Percentiles rank a stretch among this genome's conserved stretches.
phyloP scores from a whole-genome alignment of 2,329 filamentous ascomycete species.

The Phaeosphaeriaceae sp. region DNA sequence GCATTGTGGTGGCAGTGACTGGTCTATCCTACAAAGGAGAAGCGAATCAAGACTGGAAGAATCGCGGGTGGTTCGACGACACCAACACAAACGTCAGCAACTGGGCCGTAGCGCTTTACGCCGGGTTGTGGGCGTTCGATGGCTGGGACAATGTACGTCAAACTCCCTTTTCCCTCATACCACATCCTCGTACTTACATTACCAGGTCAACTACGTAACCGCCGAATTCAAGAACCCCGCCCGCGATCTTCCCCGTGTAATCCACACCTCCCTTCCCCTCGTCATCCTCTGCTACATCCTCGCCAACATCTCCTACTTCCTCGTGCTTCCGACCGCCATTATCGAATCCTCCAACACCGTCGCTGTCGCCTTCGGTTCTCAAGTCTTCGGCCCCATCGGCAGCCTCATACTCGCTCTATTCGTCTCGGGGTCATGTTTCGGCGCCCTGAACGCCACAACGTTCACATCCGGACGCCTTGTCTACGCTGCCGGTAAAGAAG shows the following conservation, averaged over 20 bases:
- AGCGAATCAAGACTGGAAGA: conserved; percentile 86
- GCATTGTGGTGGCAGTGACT: conserved; percentile 87
- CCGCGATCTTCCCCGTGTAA: conserved; percentile 62
- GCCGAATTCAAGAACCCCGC: conserved; percentile 47
- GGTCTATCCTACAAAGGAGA: conserved; percentile 80
- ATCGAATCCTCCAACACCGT: conserved; percentile 68
- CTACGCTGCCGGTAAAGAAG: conserved; percentile 59
- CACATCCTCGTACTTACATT: too few species aligned
- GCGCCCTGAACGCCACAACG: conserved; percentile 69
- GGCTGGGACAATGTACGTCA: conserved; percentile 74
- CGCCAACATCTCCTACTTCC: conserved; percentile 69
- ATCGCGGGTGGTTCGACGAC: conserved; percentile 84
- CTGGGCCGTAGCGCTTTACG: conserved; percentile 79
- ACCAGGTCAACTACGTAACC: conserved; percentile 49
- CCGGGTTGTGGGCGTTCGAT: conserved; percentile 70
- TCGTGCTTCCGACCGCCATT: conserved; percentile 67
- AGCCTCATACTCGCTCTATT: conserved; percentile 64
- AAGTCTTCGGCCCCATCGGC: conserved; percentile 61
- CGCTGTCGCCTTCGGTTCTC: conserved; percentile 62
- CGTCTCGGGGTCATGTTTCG: conserved; percentile 68
- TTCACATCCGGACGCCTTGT: conserved; percentile 70
- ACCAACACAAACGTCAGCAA: conserved; percentile 81
- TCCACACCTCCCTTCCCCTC: conserved; percentile 68
- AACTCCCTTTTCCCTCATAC: too few species aligned
- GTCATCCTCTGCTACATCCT: conserved; percentile 68